Percentiles rank a stretch among this genome's conserved stretches.
Conservation (phyloP, 169 alveolate species). For the Plasmodium blacklocki region DNA sequence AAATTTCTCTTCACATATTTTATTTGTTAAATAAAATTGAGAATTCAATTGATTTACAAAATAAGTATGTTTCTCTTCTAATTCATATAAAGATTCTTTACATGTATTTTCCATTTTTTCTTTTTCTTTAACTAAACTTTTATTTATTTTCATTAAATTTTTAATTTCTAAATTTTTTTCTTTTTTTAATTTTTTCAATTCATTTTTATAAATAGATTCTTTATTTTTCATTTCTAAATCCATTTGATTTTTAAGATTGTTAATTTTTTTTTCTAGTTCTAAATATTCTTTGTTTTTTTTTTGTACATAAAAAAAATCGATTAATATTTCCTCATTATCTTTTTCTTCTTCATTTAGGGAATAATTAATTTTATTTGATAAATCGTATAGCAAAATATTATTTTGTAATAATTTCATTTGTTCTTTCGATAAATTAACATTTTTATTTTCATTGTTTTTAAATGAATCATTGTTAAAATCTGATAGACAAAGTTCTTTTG, state of each 20-base stretch:
- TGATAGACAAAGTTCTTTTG: constrained; percentile 5
- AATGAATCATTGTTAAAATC: constrained; percentile 16
- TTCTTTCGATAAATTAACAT: neutral
- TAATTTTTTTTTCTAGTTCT: constrained; percentile 64
- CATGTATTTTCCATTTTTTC: constrained; percentile 61
- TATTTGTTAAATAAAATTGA: constrained; percentile 72
- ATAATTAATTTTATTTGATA: constrained; percentile 39
- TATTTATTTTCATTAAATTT: constrained; percentile 56
- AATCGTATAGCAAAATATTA: constrained; percentile 37
- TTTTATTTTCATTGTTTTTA: neutral
- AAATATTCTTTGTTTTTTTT: constrained; percentile 59
- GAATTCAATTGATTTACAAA: constrained; percentile 74
- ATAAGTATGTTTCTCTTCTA: constrained; percentile 69
- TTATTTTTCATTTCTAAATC: constrained; percentile 75
- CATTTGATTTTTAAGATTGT: constrained; percentile 61
- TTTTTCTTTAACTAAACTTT: constrained; percentile 56
- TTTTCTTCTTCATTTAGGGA: constrained; percentile 55
- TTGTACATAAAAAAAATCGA: constrained; percentile 66
- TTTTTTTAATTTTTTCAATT: constrained; percentile 56
- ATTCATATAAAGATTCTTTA: constrained; percentile 48
- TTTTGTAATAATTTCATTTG: constrained; percentile 2
- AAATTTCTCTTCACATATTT: constrained; percentile 70
- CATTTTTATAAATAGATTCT: constrained; percentile 70
- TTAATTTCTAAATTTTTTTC: constrained; percentile 55
- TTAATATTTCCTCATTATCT: constrained; percentile 55